These are phyloP conservation scores for Ceraceosorus guamensis DNA, from an alignment of 1,284 basidiomycete species.

Conservation along the genomic window DNA sequence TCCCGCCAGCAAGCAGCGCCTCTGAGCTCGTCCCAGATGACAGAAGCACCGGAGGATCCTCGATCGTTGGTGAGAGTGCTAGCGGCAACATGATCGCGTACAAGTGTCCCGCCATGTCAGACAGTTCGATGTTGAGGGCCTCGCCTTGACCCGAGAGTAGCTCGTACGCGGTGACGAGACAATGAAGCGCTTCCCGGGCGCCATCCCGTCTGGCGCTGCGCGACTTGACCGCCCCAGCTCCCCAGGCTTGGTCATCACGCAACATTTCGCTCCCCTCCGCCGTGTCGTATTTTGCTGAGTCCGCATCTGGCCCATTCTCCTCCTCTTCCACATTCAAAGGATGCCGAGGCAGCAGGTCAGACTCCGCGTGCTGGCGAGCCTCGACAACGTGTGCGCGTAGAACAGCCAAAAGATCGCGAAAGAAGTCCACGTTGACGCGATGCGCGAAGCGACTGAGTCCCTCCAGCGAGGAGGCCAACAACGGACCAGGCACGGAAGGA, in stretches of 20 bases:
- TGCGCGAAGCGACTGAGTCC: constrained; percentile 91
- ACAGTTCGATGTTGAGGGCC: constrained; percentile 88
- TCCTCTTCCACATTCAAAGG: constrained; percentile 2
- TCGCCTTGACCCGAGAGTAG: constrained; percentile 95
- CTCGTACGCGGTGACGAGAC: constrained; percentile 92
- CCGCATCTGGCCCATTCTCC: neutral
- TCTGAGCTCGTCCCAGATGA: neutral
- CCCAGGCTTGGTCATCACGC: neutral
- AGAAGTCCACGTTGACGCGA: constrained; percentile 97
- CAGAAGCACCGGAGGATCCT: constrained; percentile 44
- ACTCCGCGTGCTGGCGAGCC: constrained; percentile 35
- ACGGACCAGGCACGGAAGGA: constrained; percentile 63
- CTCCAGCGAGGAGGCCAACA: constrained; percentile 79
- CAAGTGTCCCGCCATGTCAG: constrained; percentile 73
- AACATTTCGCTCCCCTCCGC: constrained; percentile 9
- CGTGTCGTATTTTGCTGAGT: neutral
- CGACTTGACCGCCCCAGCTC: constrained; percentile 7
- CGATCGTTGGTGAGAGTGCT: constrained; percentile 52
- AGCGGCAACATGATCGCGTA: constrained; percentile 59
- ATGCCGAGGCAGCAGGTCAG: constrained; percentile 5
- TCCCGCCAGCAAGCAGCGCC: too few relatives aligned
- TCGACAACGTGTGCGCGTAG: constrained; percentile 67
- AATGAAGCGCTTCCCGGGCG: constrained; percentile 66
- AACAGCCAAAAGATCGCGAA: constrained; percentile 84
- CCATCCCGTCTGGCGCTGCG: constrained; percentile 20